Evolutionary conservation across 352 stramenopile genomes (phyloP).

Genomic region (Phytophthora megakarya): DNA sequence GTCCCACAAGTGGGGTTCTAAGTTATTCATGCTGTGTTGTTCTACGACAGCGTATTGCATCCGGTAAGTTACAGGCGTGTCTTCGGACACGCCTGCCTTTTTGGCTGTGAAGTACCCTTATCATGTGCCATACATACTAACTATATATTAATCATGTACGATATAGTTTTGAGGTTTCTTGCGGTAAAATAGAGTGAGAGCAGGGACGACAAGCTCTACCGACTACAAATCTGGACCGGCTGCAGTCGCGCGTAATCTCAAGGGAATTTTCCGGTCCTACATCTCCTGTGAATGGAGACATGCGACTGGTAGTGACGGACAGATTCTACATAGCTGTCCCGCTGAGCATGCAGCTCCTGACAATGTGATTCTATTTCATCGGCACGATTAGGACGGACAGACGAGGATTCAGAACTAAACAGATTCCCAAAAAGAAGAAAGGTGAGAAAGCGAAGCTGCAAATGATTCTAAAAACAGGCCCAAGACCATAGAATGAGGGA

Average conservation of each 20-base stretch:
- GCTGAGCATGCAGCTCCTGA: constrained; percentile 20
- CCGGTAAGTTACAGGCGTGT: constrained; percentile 1
- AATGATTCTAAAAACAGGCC: constrained; percentile 15
- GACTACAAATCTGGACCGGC: not conserved
- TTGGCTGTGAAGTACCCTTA: not conserved
- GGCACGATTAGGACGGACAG: constrained; percentile 12
- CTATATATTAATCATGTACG: not conserved
- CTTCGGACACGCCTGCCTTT: not conserved
- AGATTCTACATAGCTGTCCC: constrained; percentile 13
- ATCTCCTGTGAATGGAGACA: not conserved
- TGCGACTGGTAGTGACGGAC: constrained; percentile 17
- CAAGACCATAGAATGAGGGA: constrained; percentile 1
- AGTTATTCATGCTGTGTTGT: constrained; percentile 13
- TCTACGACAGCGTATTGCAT: constrained; percentile 17
- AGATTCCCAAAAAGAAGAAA: constrained; percentile 21
- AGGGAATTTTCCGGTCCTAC: constrained; percentile 8
- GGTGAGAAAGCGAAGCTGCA: constrained; percentile 1
- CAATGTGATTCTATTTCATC: constrained; percentile 18
- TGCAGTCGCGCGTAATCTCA: constrained; percentile 15
- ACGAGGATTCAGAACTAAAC: constrained; percentile 9
- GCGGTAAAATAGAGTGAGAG: not conserved
- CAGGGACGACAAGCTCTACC: not conserved
- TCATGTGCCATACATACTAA: not conserved
- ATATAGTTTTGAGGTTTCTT: constrained; percentile 8
- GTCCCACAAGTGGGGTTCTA: no score